Base-by-base conservation (phyloP, 495 filamentous ascomycete species). In the Xylona heveae region DNA sequence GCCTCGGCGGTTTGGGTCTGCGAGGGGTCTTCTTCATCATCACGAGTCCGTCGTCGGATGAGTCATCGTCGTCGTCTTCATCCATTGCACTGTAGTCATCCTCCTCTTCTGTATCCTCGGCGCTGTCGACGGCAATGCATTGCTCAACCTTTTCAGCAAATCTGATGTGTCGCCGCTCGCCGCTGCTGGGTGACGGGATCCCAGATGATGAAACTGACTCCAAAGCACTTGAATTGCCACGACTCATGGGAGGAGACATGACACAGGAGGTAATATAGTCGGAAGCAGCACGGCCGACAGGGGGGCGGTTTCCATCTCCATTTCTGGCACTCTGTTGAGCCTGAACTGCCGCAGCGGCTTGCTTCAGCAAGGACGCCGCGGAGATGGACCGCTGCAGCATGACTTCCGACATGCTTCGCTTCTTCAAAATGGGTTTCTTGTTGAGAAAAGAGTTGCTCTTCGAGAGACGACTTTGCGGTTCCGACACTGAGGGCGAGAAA, bases 61-160 rank as follows among this genome's bases (percentile, higher is more conserved):
- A 78, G 13, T 72, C 72, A 30, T 64, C 68, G 27, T 77, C 73
- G 14, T 68, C 64, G 13, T 61, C 57, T 15, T 30, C 3, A 8
- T 30, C 3, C 9, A 2, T 3, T 8, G 14, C 14, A 2, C 28
- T 8, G 14, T 3, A 13, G 34, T 73, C 66, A 0, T 66, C 58
- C 9, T 81, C 77, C 5, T 83, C 77, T 3, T 72, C 67, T 12
- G 71, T 71, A 4, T 70, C 71, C 10, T 67, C 71, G 44, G 88
- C 83, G 33, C 68, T 60, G 17, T 95, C 83, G 16, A 97, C 74
- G 3, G 88, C 88, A 32, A 94, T 94, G 44, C 83, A 94, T 47
- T 97, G 85, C 43, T 81, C 71, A 7, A 97, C 88, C 52, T 80
- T 78, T 46, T 94, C 74, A 49, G 93, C 88, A 54, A 97, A 97